phyloP scores from a whole-genome alignment of 257 asterid genomes.

The Avicennia marina region DNA sequence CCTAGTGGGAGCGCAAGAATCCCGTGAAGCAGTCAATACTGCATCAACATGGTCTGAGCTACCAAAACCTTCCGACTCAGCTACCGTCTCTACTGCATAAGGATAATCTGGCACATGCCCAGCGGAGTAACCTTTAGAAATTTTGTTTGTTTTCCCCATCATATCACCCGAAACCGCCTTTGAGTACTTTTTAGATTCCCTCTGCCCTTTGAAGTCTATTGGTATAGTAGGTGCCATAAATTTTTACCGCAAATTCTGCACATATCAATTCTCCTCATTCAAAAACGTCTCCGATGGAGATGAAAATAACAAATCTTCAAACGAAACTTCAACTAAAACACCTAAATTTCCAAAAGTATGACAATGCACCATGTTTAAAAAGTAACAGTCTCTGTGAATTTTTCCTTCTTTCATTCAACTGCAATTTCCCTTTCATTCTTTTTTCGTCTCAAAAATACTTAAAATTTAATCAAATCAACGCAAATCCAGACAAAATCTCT shows the following conservation, averaged over 20 bases:
- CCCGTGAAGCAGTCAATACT: conserved; percentile 42
- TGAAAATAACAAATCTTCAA: conserved; percentile 1
- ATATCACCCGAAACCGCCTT: conserved; percentile 27
- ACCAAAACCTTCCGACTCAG: conserved; percentile 62
- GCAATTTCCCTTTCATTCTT: conserved; percentile 6
- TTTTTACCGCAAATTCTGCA: conserved; percentile 31
- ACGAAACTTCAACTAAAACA: conserved; percentile 1
- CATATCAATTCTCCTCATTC: conserved; percentile 35
- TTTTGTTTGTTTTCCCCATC: conserved; percentile 72
- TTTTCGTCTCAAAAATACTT: not conserved
- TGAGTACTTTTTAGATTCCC: conserved; percentile 33
- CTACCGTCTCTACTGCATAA: conserved; percentile 60
- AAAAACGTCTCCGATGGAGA: conserved; percentile 16
- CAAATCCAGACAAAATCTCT: conserved; percentile 11
- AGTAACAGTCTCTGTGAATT: conserved; percentile 6
- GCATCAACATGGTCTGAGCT: conserved; percentile 40
- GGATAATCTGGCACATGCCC: conserved; percentile 61
- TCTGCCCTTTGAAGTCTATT: conserved; percentile 46
- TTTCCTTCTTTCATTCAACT: conserved; percentile 18
- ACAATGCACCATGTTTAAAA: conserved; percentile 17
- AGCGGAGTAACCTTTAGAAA: conserved; percentile 44
- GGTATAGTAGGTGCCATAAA: conserved; percentile 67
- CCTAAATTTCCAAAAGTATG: conserved; percentile 17
- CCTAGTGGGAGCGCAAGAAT: conserved; percentile 27
- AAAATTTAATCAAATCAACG: not conserved